A percentile compares a stretch with the other conserved stretches of the same genome.
phyloP scores from a whole-genome alignment of 129 eudicot genomes.

The Pulicaria dysenterica region DNA sequence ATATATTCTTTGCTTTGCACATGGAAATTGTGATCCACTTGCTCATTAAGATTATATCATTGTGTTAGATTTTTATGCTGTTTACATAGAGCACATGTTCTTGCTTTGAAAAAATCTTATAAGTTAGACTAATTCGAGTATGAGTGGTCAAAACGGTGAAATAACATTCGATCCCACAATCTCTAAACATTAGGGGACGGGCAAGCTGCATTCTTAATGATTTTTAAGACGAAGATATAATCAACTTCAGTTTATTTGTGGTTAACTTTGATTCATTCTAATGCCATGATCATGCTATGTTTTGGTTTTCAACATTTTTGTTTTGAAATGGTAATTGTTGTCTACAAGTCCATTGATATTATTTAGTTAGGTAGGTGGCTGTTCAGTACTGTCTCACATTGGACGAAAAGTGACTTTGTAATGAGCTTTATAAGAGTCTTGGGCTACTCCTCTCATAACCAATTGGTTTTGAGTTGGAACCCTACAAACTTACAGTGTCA shows the following conservation, averaged over 20 bases:
- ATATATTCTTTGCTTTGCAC: background rate
- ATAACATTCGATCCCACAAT: background rate
- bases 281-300: background rate
- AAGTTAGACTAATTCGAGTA: background rate
- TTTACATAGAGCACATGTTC: background rate
- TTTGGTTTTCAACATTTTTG: background rate
- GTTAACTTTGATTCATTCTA: constrained; percentile 10
- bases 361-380: background rate
- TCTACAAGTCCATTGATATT: background rate
- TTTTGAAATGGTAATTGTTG: constrained; percentile 14
- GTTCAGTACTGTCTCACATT: too few species aligned
- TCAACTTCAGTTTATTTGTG: background rate
- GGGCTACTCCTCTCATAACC: too few species aligned
- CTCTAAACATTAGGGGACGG: background rate
- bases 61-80: background rate
- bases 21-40: constrained; percentile 9
- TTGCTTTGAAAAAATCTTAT: background rate
- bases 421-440: too few species aligned
- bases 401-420: too few species aligned
- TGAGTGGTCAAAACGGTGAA: background rate
- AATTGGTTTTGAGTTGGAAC: too few species aligned
- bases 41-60: background rate
- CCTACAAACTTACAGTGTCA: too few species aligned
- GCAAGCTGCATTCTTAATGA: background rate
- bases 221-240: background rate